Conservation (phyloP, 2,329 filamentous ascomycete genomes). For the Proliferodiscus dingleyae region DNA sequence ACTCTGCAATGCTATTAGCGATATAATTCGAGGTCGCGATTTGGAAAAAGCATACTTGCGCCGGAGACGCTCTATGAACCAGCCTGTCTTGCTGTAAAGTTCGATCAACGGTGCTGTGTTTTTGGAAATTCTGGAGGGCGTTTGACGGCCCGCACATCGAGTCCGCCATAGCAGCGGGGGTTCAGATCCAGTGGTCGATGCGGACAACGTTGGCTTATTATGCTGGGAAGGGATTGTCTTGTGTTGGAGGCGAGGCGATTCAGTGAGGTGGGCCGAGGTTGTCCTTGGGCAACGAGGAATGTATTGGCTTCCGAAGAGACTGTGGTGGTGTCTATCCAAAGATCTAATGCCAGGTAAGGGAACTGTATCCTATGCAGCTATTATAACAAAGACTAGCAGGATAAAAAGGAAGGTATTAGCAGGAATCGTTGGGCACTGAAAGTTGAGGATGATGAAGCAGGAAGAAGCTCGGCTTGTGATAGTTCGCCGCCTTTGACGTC, state of each 20-base stretch:
- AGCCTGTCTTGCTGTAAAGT: constrained; percentile 68
- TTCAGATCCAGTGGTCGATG: not conserved
- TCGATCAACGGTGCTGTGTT: constrained; percentile 60
- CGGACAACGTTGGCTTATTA: not conserved
- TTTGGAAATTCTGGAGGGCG: constrained; percentile 65
- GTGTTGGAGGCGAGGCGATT: not conserved
- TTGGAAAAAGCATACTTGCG: constrained; percentile 50
- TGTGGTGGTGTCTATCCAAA: constrained; percentile 4
- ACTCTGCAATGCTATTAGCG: constrained; percentile 39
- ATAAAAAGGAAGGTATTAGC: not conserved
- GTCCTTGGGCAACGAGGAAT: not conserved
- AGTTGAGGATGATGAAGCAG: too few species aligned
- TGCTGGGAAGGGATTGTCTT: not conserved
- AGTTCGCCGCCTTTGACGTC: not conserved
- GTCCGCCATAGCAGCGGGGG: constrained; percentile 51
- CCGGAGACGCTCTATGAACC: constrained; percentile 45
- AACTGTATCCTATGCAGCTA: constrained; percentile 1
- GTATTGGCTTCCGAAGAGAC: not conserved
- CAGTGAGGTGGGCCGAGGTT: constrained; percentile 1
- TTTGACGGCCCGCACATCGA: constrained; percentile 68
- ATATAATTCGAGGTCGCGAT: too few species aligned
- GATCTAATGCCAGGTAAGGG: not conserved
- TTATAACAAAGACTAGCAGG: constrained; percentile 1
- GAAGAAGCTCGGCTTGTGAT: not conserved
- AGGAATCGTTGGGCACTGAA: too few species aligned